Evolutionary conservation across 139 green algal genomes (phyloP).

Genomic region (Haematococcus lacustris): DNA sequence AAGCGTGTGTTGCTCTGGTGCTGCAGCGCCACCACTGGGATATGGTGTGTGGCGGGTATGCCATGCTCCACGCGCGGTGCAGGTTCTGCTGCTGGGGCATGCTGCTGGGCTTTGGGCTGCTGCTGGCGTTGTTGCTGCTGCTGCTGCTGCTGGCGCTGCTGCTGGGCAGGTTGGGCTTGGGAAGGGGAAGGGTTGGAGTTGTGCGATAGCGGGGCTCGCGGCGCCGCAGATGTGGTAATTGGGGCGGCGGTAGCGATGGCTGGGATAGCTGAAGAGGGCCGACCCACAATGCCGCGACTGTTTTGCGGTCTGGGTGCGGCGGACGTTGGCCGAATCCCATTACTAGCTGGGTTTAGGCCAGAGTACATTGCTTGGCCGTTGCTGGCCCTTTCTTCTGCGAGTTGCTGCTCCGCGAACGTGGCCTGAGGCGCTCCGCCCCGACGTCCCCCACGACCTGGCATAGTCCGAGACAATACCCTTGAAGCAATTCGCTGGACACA

Average conservation of each 20-base stretch:
- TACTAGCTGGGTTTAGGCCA: not conserved
- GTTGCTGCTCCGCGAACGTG: too few relatives aligned
- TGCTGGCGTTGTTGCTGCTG: not conserved
- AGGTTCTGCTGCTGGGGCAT: not conserved
- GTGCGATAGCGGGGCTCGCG: not conserved
- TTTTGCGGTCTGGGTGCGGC: not conserved
- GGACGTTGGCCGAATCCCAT: not conserved
- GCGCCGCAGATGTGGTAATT: not conserved
- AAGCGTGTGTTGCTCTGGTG: slow-evolving; percentile 26
- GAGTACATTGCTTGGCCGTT: not conserved
- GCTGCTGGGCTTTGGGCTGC: not conserved
- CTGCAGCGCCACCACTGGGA: slow-evolving; percentile 4
- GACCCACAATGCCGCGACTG: not conserved
- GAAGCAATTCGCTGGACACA: not conserved
- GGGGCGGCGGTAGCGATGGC: not conserved
- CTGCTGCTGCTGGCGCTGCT: slow-evolving; percentile 5
- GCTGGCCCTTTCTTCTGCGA: not conserved
- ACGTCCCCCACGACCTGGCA: not conserved
- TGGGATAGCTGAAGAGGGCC: not conserved
- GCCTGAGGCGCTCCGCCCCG: not conserved
- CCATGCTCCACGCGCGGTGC: not conserved
- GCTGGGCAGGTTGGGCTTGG: not conserved
- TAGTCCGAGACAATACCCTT: not conserved
- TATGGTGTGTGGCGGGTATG: not conserved
- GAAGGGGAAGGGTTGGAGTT: not conserved